phyloP scores from a whole-genome alignment of 2,329 filamentous ascomycete genomes.

The Cercospora sp. region DNA sequence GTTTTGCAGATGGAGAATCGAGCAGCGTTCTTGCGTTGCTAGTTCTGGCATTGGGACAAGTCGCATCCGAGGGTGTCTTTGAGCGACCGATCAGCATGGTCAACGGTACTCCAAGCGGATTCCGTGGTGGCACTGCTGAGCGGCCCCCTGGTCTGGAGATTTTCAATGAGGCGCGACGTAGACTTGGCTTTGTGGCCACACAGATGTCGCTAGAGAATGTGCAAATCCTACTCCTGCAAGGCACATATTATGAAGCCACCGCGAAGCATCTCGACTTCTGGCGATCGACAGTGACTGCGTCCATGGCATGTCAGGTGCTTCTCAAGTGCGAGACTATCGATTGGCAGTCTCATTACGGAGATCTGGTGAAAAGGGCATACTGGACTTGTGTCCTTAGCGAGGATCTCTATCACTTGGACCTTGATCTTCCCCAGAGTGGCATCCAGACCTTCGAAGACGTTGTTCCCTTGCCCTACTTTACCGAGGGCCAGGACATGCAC shows the following conservation, averaged over 20 bases:
- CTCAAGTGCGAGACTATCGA: constrained; percentile 53
- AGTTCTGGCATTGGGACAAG: constrained; percentile 60
- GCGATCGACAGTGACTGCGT: constrained; percentile 59
- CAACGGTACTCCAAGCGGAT: constrained; percentile 53
- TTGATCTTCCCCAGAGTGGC: constrained; percentile 59
- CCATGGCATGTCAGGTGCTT: constrained; percentile 58
- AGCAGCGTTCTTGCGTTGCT: constrained; percentile 57
- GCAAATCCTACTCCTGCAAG: constrained; percentile 59
- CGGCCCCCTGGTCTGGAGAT: constrained; percentile 59
- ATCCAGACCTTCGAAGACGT: constrained; percentile 55
- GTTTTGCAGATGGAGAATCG: constrained; percentile 53
- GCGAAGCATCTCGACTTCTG: constrained; percentile 57
- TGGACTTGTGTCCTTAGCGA: constrained; percentile 57
- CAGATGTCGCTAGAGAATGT: constrained; percentile 61
- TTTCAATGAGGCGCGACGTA: constrained; percentile 63
- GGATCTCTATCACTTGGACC: constrained; percentile 59
- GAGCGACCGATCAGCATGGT: constrained; percentile 50
- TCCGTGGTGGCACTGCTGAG: constrained; percentile 53
- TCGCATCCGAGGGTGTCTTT: constrained; percentile 55
- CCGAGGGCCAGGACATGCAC: constrained; percentile 44
- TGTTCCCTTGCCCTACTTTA: constrained; percentile 59
- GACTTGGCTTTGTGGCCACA: constrained; percentile 59
- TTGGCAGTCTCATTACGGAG: constrained; percentile 50
- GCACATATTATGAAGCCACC: constrained; percentile 38
- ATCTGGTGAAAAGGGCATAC: constrained; percentile 57